phyloP scores from a whole-genome alignment of 208 protist species.

The Leishmania guyanensis region DNA sequence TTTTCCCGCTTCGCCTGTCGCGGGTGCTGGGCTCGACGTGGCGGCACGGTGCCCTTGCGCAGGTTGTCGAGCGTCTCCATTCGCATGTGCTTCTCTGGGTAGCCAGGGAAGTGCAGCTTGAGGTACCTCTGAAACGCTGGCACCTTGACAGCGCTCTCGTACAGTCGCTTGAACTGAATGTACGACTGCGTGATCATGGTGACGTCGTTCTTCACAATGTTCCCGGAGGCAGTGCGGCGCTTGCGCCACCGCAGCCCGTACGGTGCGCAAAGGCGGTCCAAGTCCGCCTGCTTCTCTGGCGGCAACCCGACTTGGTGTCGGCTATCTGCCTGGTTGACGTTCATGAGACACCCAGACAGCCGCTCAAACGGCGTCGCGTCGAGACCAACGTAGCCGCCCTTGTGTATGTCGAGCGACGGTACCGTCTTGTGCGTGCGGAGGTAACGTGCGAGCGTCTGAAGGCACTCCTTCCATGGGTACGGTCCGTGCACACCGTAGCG shows the following conservation, averaged over 20 bases:
- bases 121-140: conserved; percentile 57
- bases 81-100: conserved; percentile 72
- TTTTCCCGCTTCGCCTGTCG: conserved; percentile 3
- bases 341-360: conserved; percentile 68
- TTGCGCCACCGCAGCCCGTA: conserved; percentile 72
- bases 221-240: conserved; percentile 40
- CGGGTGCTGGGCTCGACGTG: conserved; percentile 39
- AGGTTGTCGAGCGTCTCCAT: conserved; percentile 72
- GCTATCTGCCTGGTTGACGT: conserved; percentile 77
- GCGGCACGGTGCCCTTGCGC: conserved; percentile 51
- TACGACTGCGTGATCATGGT: conserved; percentile 76
- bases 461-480: conserved; percentile 79
- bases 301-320: conserved; percentile 37
- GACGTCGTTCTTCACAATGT: conserved; percentile 39
- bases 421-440: conserved; percentile 33
- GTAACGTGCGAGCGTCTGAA: conserved; percentile 44
- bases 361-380: conserved; percentile 80
- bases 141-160: conserved; percentile 24
- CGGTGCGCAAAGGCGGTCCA: conserved; percentile 51
- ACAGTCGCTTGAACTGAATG: conserved; percentile 60
- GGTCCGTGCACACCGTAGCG: conserved; percentile 72
- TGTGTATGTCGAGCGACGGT: conserved; percentile 73
- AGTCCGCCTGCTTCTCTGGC: conserved; percentile 50
- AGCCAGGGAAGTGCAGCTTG: conserved; percentile 63
- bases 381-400: conserved; percentile 80